These are phyloP conservation scores for Linum lewisii DNA, from an alignment of 345 rosid genomes.

Conservation along the genomic window DNA sequence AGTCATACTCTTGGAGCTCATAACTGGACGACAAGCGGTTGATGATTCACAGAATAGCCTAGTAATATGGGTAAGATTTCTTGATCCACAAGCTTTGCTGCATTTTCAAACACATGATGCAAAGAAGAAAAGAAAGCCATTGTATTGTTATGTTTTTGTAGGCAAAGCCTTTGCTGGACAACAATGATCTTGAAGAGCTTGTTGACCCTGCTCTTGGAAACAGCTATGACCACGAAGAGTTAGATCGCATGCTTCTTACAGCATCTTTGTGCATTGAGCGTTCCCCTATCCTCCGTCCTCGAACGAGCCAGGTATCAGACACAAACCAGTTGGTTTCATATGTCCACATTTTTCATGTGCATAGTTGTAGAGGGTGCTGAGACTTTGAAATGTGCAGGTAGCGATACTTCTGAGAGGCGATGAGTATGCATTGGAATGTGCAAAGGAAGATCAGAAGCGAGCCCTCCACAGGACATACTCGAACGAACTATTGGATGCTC, in stretches of 20 bases:
- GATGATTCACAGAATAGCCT: slow-evolving; percentile 59
- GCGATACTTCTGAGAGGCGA: slow-evolving; percentile 60
- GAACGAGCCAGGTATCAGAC: slow-evolving; percentile 67
- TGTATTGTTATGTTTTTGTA: slow-evolving; percentile 19
- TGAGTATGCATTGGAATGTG: slow-evolving; percentile 20
- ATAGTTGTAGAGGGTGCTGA: no score
- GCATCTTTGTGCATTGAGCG: slow-evolving; percentile 77
- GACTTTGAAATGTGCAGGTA: slow-evolving; percentile 34
- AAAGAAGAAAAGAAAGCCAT: background rate
- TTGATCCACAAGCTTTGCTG: slow-evolving; percentile 2
- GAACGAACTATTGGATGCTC: slow-evolving; percentile 48
- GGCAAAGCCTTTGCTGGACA: slow-evolving; percentile 79
- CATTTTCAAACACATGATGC: background rate
- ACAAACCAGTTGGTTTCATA: no score
- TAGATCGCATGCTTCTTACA: slow-evolving; percentile 49
- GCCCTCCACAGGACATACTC: slow-evolving; percentile 56
- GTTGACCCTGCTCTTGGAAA: slow-evolving; percentile 55
- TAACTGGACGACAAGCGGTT: slow-evolving; percentile 69
- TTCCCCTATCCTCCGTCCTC: slow-evolving; percentile 77
- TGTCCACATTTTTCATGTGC: no score
- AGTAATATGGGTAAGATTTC: slow-evolving; percentile 58
- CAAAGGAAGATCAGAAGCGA: slow-evolving; percentile 21
- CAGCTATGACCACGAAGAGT: slow-evolving; percentile 53
- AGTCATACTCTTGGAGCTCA: slow-evolving; percentile 80
- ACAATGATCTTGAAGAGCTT: slow-evolving; percentile 36